These are phyloP conservation scores for Backusella circina DNA, from an alignment of 192 early-diverging fungal genomes.

Conservation along the genomic window DNA sequence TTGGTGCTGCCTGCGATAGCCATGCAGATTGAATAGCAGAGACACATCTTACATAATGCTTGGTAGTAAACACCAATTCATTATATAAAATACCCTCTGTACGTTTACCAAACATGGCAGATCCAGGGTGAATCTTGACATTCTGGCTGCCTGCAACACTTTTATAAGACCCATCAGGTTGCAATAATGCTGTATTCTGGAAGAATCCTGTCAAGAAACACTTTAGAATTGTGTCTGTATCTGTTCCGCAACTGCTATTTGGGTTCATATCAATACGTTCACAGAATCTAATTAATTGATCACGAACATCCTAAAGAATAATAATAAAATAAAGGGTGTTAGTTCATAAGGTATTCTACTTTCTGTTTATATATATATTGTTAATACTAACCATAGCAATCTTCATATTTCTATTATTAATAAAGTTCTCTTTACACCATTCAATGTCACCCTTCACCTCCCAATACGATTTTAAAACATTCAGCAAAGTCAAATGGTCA, in stretches of 20 bases:
- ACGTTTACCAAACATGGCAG: constrained; percentile 79
- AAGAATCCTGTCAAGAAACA: constrained; percentile 91
- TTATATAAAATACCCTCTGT: constrained; percentile 81
- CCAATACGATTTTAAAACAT: constrained; percentile 75
- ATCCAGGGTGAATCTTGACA: constrained; percentile 88
- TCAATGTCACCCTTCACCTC: constrained; percentile 72
- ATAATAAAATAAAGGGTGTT: not conserved
- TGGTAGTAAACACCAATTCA: constrained; percentile 88
- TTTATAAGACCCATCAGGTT: constrained; percentile 85
- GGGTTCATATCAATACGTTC: constrained; percentile 64
- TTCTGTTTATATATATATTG: not conserved
- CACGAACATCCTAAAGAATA: constrained; percentile 66
- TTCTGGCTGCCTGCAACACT: constrained; percentile 63
- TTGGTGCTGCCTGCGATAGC: constrained; percentile 76
- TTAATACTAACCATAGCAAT: constrained; percentile 61
- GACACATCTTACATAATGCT: constrained; percentile 83
- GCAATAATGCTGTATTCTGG: constrained; percentile 80
- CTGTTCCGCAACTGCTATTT: constrained; percentile 60
- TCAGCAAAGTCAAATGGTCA: constrained; percentile 91
- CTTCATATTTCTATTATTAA: constrained; percentile 82
- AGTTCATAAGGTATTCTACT: not conserved
- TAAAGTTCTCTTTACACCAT: constrained; percentile 94
- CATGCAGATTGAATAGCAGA: constrained; percentile 79
- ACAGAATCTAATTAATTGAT: constrained; percentile 82
- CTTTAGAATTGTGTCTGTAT: constrained; percentile 73